phyloP scores from a whole-genome alignment of 108 stramenopile genomes.

The Cyclotella choctawhatcheeana region DNA sequence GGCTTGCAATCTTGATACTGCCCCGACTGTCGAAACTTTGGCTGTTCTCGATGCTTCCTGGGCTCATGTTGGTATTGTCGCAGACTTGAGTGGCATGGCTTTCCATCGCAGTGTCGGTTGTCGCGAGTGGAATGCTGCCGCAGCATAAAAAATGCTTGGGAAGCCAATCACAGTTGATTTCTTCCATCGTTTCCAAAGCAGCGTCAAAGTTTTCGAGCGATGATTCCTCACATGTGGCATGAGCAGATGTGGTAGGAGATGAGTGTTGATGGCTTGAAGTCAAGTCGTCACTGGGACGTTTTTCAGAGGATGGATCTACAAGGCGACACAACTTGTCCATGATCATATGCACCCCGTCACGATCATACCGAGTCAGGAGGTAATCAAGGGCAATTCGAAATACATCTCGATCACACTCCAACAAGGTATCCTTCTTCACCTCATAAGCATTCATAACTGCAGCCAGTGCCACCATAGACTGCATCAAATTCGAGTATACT shows the following conservation, averaged over 20 bases:
- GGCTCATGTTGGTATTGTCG: conserved; percentile 3
- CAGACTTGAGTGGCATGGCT: neutral
- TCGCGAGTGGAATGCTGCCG: conserved; percentile 24
- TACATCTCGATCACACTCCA: neutral
- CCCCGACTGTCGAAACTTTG: conserved; percentile 11
- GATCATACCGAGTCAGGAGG: neutral
- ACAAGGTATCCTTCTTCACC: conserved; percentile 27
- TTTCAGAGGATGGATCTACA: conserved; percentile 4
- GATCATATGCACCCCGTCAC: neutral
- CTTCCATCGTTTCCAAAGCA: conserved; percentile 13
- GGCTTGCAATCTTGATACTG: conserved; percentile 3
- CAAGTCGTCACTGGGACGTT: no score
- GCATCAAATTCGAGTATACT: conserved; percentile 15
- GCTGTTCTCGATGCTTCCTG: conserved; percentile 4
- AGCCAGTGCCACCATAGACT: conserved; percentile 46
- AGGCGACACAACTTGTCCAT: conserved; percentile 1
- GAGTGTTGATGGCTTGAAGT: neutral
- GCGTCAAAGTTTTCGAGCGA: conserved; percentile 16
- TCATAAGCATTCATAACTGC: conserved; percentile 46
- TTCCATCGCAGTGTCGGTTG: conserved; percentile 10
- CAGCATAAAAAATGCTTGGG: conserved; percentile 23
- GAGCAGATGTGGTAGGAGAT: neutral
- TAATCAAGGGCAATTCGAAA: conserved; percentile 11
- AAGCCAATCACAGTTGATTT: neutral
- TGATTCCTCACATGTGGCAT: conserved; percentile 12